These are phyloP conservation scores for Tuber magnatum DNA, from an alignment of 495 filamentous ascomycete species.

Conservation along the genomic window DNA sequence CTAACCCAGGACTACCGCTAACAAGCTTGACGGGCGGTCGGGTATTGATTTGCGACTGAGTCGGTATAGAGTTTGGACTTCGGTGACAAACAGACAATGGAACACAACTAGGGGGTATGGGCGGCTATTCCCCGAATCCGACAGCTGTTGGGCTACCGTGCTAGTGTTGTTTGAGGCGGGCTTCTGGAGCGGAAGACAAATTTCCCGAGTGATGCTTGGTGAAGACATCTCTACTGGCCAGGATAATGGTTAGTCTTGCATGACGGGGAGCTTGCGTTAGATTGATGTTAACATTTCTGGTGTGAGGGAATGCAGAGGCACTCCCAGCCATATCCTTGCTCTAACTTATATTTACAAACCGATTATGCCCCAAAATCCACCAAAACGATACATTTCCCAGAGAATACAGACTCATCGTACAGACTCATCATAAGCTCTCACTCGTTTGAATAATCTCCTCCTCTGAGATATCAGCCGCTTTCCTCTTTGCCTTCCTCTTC, in stretches of 20 bases:
- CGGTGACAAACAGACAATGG: not conserved
- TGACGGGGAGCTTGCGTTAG: not conserved
- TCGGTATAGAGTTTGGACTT: not conserved
- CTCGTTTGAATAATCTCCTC: slow-evolving; percentile 42
- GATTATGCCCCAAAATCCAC: slow-evolving; percentile 49
- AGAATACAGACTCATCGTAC: not conserved
- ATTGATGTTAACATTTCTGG: not conserved
- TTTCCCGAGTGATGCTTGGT: not conserved
- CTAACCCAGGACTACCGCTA: not conserved
- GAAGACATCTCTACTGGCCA: not conserved
- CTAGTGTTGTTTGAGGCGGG: not conserved
- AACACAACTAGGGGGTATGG: not conserved
- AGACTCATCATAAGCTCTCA: not conserved
- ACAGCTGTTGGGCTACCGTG: not conserved
- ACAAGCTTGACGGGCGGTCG: not conserved
- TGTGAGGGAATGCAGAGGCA: not conserved
- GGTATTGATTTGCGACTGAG: not conserved
- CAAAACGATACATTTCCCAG: slow-evolving; percentile 36
- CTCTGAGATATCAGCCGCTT: slow-evolving; percentile 23
- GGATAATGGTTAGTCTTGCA: not conserved
- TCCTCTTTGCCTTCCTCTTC: slow-evolving; percentile 32
- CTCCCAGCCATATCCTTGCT: slow-evolving; percentile 20
- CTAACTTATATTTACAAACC: slow-evolving; percentile 51
- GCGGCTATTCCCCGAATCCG: not conserved
- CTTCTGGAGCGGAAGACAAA: not conserved